Evolutionary conservation across 257 asterid genomes (phyloP).

Genomic region (Schizonepeta tenuifolia): DNA sequence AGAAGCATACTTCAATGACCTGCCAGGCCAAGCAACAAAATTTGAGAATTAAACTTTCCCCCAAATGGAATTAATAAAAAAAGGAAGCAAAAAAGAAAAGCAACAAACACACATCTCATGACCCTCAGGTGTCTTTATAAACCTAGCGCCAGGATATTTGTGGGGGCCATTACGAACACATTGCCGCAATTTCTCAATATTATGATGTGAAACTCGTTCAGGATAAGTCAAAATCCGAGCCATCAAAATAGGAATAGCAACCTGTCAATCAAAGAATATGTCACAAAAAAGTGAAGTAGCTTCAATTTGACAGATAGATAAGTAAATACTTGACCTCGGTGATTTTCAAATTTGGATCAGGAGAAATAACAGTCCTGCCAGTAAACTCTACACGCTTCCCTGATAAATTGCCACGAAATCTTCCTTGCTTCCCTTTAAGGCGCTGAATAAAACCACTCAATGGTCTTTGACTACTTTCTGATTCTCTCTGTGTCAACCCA

Average conservation of each 20-base stretch:
- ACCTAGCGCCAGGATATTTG: constrained; percentile 96
- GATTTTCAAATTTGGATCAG: constrained; percentile 91
- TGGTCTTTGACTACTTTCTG: constrained; percentile 43
- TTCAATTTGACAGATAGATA: constrained; percentile 7
- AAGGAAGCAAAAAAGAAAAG: background rate
- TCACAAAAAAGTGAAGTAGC: constrained; percentile 23
- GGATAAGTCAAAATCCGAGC: constrained; percentile 87
- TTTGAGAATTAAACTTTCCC: constrained; percentile 4
- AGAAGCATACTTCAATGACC: constrained; percentile 59
- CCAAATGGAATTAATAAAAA: too few relatives aligned
- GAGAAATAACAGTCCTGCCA: constrained; percentile 97
- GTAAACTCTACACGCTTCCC: constrained; percentile 98
- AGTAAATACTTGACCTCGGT: constrained; percentile 61
- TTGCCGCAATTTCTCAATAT: constrained; percentile 88
- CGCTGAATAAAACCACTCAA: constrained; percentile 94
- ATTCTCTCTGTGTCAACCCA: constrained; percentile 44
- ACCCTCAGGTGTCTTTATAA: constrained; percentile 69
- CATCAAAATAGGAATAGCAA: constrained; percentile 85
- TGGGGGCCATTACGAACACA: constrained; percentile 92
- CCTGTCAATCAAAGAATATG: constrained; percentile 50
- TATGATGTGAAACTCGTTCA: constrained; percentile 91
- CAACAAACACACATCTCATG: constrained; percentile 63
- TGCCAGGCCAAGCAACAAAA: constrained; percentile 35
- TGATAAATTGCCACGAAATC: constrained; percentile 87
- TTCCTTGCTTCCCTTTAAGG: constrained; percentile 94